phyloP scores from a whole-genome alignment of 108 stramenopile genomes.

The Seminavis robusta region DNA sequence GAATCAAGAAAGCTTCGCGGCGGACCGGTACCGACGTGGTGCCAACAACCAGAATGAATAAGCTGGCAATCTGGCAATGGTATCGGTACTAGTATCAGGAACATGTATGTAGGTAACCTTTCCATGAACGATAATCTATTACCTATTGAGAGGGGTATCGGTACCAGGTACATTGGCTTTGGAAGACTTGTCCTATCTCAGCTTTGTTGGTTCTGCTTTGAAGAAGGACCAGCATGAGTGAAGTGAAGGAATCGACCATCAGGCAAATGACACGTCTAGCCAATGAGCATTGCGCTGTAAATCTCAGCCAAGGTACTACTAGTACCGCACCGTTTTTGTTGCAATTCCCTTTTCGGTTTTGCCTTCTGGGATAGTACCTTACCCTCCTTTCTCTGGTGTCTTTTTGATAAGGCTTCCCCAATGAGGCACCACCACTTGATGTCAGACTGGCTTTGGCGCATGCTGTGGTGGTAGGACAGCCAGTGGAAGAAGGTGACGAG shows the following conservation, averaged over 20 bases:
- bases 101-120: too few species aligned
- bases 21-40: too few species aligned
- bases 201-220: too few species aligned
- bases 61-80: too few species aligned
- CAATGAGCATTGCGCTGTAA: constrained; percentile 49
- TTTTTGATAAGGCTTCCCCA: constrained; percentile 38
- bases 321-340: not conserved
- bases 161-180: too few species aligned
- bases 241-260: constrained; percentile 60
- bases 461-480: constrained; percentile 48
- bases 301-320: constrained; percentile 38
- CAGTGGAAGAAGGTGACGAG: constrained; percentile 14
- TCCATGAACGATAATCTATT: too few species aligned
- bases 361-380: not conserved
- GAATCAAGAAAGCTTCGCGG: too few species aligned
- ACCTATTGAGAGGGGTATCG: too few species aligned
- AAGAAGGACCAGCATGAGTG: too few species aligned
- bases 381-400: not conserved
- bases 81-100: too few species aligned
- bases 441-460: constrained; percentile 50
- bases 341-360: not conserved
- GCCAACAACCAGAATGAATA: too few species aligned
- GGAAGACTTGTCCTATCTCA: too few species aligned
- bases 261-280: constrained; percentile 72
- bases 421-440: constrained; percentile 54